Evolutionary conservation across 1,284 basidiomycete genomes (phyloP).

Genomic region (Rhodotorula sp.): DNA sequence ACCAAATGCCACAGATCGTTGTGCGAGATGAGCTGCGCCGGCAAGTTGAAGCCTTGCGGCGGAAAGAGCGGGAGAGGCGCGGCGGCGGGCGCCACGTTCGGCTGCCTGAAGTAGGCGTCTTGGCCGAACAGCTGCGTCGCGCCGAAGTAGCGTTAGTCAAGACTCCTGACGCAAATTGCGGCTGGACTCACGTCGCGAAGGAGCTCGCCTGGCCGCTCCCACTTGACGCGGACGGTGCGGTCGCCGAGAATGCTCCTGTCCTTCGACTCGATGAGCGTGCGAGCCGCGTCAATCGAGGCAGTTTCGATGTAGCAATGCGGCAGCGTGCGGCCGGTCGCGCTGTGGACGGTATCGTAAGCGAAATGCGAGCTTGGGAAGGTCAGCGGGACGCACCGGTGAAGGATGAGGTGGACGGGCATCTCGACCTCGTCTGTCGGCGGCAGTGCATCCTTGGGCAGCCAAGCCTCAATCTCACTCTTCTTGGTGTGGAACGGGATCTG

Average conservation of each 20-base stretch:
- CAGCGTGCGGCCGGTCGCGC: constrained; percentile 31
- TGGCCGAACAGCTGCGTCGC: constrained; percentile 12
- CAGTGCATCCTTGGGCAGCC: constrained; percentile 17
- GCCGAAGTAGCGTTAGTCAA: background rate
- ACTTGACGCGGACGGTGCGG: constrained; percentile 37
- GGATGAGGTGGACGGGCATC: constrained; percentile 30
- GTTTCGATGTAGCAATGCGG: constrained; percentile 40
- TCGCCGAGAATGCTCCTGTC: constrained; percentile 28
- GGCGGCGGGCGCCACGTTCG: constrained; percentile 16
- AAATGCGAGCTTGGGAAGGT: background rate
- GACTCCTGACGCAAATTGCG: background rate
- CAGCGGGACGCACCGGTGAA: constrained; percentile 29
- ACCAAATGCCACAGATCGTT: constrained; percentile 3
- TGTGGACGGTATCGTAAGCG: background rate
- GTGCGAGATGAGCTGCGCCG: background rate
- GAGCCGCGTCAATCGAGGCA: background rate
- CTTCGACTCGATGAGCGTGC: constrained; percentile 4
- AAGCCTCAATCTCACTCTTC: constrained; percentile 10
- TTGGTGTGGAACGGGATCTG: constrained; percentile 36
- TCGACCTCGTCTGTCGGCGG: constrained; percentile 1
- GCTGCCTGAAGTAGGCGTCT: constrained; percentile 11
- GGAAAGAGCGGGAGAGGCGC: constrained; percentile 31
- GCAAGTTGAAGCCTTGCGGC: constrained; percentile 14
- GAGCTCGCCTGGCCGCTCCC: constrained; percentile 35
- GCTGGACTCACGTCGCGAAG: constrained; percentile 30